Evolutionary conservation across 345 rosid species (phyloP), one percentile per base, ranked within the genome.

Genomic region (Sonneratia alba): DNA sequence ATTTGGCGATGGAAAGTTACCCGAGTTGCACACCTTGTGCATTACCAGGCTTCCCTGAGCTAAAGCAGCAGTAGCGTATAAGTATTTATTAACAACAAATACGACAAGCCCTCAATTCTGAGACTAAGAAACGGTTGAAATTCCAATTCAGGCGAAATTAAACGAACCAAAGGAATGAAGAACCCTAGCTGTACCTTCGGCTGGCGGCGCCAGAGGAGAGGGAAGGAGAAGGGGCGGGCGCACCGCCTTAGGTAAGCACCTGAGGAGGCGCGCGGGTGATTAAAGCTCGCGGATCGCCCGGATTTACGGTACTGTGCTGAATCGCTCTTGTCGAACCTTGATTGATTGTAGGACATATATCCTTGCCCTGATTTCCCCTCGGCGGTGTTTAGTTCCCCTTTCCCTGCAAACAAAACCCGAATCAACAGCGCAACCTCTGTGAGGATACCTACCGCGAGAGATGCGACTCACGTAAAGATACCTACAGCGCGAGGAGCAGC

Each of bases 311-410:
- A 79, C 72, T 88, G 96, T 59, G 70, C 42, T 40, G 83, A 34
- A 66, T 86, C 94, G 87, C 77, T 87, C 88, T 85, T 87, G 64
- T 92, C 97, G 71, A 92, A 69, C 90, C 96, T 80, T 66, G 96
- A 68, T 87, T 91, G 99, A 87, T 91, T 88, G 96, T 83, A 86
- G 91, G 99, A 92, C 99, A 96, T 96, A 88, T 72, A 85, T 87
- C 71, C 38, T 70, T 36, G 68, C 73, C 53, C 51, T 51, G 16
- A 51, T 3, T 43, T 9, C 55, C 37, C 49, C 21, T 27, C 51
- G 10, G 48, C 32, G 4, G n/a, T 66, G 11, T 27, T 21, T 14
- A 45, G 14, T 68, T 68, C 55, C 55, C 38, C 69, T 67, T 45
- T 38, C 69, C 49, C 69, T 67, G 48, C 27, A 40, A 38, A 21